Evolutionary conservation across 2,329 filamentous ascomycete genomes (phyloP).

Genomic region (Hypoxylon sp.): DNA sequence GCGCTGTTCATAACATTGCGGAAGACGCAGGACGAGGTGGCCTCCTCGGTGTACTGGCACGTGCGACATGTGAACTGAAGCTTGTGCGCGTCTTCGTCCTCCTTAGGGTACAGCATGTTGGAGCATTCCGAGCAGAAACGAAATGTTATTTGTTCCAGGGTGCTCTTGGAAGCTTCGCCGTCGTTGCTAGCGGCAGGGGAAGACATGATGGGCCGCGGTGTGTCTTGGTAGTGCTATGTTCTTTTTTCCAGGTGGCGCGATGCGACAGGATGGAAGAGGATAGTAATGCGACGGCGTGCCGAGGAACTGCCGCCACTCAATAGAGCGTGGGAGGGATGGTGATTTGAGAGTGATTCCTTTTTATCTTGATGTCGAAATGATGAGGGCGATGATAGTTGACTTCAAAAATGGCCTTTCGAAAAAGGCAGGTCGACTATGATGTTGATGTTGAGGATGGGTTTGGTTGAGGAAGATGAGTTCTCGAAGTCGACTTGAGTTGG

Average conservation of each 20-base stretch:
- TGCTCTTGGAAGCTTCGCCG: constrained; percentile 55
- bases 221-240: constrained; percentile 9
- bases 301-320: not conserved
- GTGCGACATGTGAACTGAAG: constrained; percentile 97
- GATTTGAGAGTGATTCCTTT: no score
- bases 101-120: constrained; percentile 97
- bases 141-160: constrained; percentile 86
- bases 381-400: no score
- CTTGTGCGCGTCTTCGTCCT: constrained; percentile 82
- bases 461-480: no score
- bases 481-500: no score
- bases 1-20: constrained; percentile 92
- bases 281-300: not conserved
- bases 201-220: constrained; percentile 55
- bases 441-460: no score
- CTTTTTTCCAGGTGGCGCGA: not conserved
- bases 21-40: constrained; percentile 90
- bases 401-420: no score
- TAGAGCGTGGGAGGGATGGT: not conserved
- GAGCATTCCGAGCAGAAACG: constrained; percentile 99
- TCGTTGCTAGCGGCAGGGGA: constrained; percentile 62
- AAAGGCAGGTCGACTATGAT: no score
- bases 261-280: not conserved
- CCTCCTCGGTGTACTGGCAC: constrained; percentile 89
- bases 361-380: no score